Base-by-base conservation (phyloP, 129 eudicot genomes). In the Apium graveolens region DNA sequence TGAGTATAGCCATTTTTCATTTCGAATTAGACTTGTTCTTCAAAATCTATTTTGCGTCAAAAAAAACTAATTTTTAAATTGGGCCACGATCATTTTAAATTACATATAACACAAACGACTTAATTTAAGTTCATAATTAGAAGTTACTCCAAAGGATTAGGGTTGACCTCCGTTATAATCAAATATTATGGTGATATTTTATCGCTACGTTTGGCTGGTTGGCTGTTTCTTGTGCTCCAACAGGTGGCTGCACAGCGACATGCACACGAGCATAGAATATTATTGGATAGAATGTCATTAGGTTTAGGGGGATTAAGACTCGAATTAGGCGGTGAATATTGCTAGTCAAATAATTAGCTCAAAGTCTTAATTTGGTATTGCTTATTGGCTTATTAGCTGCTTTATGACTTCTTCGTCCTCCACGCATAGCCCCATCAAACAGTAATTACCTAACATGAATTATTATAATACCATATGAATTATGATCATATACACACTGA, bases 161-260 rank as follows among this genome's bases (percentile, higher is more conserved):
- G 32, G 65, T 57, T n/a, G 65, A 57, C 65, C 65, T n/a, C 2
- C 14, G 14, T 10, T 57, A 24, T 2, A 38, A 2, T 38, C n/a
- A n/a, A n/a, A 57, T 57, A n/a, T 24, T 29, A 2, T 9, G 31
- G 66, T 7, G 11, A 21, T 57, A 57, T n/a, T n/a, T 60, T 60
- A n/a, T 5, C 26, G 32, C 68, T 34, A n/a, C 68, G 34, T 60
- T 60, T 57, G 3, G 65, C 26, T 53, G 11, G 63, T 3, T 21
- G 29, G 31, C 32, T 60, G 68, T 60, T 60, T 26, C 68, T 60
- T 60, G 2, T 60, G 31, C 26, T 26, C 68, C 68, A 60, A 60
- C 68, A 60, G 68, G 68, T 60, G 68, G 68, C 68, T 60, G 32
- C 32, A 60, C 68, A 60, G 68, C 32, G 68, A 60, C 68, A 60